Evolutionary conservation across 164 flowering plant species (phyloP).

Genomic region (Aristolochia californica): DNA sequence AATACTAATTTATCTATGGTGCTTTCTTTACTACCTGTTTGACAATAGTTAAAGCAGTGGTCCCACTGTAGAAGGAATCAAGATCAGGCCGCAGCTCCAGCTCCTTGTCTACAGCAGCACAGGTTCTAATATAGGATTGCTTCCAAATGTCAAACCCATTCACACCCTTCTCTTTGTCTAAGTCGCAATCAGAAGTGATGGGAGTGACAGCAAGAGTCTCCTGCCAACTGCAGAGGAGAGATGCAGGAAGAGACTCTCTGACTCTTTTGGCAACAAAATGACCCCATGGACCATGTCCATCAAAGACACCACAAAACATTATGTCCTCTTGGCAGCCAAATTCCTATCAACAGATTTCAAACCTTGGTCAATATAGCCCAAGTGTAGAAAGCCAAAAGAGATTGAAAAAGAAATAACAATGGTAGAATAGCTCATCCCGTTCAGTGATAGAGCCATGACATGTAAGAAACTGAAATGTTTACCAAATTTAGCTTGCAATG

Average conservation of each 20-base stretch:
- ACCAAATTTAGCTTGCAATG: no score
- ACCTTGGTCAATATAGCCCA: no score
- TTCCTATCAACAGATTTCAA: slow-evolving; percentile 33
- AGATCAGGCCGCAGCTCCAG: slow-evolving; percentile 41
- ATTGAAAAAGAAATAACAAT: no score
- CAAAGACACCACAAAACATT: slow-evolving; percentile 83
- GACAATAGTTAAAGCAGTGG: slow-evolving; percentile 67
- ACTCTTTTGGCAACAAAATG: slow-evolving; percentile 65
- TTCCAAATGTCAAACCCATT: slow-evolving; percentile 54
- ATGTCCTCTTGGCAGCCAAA: slow-evolving; percentile 81
- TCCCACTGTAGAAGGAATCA: slow-evolving; percentile 72
- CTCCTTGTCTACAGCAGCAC: slow-evolving; percentile 62
- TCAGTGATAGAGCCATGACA: no score
- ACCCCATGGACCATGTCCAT: slow-evolving; percentile 96
- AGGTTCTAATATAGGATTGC: slow-evolving; percentile 54
- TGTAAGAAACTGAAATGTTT: no score
- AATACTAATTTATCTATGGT: no score
- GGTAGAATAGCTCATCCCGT: no score
- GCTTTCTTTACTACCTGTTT: slow-evolving; percentile 50
- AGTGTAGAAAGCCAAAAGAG: no score
- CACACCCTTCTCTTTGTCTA: slow-evolving; percentile 25
- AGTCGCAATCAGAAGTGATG: slow-evolving; percentile 21
- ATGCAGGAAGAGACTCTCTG: slow-evolving; percentile 51
- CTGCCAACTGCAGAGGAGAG: slow-evolving; percentile 69
- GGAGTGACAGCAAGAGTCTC: slow-evolving; percentile 41